Base-by-base conservation (phyloP, 164 flowering plant genomes). In the Echeveria elegans region DNA sequence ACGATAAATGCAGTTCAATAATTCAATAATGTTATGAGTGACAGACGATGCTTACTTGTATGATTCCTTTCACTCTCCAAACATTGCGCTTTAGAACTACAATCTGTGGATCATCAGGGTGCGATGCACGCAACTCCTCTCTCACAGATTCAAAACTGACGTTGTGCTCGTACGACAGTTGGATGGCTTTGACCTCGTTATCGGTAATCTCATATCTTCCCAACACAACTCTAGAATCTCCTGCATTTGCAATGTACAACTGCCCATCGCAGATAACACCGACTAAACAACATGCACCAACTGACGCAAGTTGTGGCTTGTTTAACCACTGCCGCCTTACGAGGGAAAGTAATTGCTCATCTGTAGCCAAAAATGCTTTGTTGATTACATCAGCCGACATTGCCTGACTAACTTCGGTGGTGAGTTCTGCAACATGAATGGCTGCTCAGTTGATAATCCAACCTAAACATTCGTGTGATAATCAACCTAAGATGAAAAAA, bases 251-350 rank as follows among this genome's bases (percentile, higher is more conserved):
- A 37, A 77, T 29, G 62, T 77, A 77, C 16, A 77, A 73, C 29
- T 66, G 74, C 9, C 80, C 75, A 58, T 41, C 29, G 50, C 77
- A 74, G 10, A 77, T 73, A 24, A 63, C 28, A 69, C 71, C 63
- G n/a, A 60, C 63, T 18, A 60, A 18, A 60, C 63, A 60, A 60
- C 63, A 60, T 12, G 63, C 21, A 21, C 80, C 80, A 67, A 77
- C 77, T 19, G 75, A 77, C 19, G 80, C 80, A 48, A 77, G 69
- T 68, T 74, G 77, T 1, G 80, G 80, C 21, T 72, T 74, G 61
- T 67, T 67, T 15, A 75, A 67, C 75, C 77, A 77, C 43, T 72
- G 75, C 41, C 68, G 72, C 36, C 68, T 69, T 8, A 77, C 80
- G 52, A 74, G 48, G 23, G 80, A 72, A 50, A 74, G 61, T 61